These are phyloP conservation scores for Myriosclerotinia curreyana DNA, from an alignment of 2,329 filamentous ascomycete genomes.

Conservation along the genomic window DNA sequence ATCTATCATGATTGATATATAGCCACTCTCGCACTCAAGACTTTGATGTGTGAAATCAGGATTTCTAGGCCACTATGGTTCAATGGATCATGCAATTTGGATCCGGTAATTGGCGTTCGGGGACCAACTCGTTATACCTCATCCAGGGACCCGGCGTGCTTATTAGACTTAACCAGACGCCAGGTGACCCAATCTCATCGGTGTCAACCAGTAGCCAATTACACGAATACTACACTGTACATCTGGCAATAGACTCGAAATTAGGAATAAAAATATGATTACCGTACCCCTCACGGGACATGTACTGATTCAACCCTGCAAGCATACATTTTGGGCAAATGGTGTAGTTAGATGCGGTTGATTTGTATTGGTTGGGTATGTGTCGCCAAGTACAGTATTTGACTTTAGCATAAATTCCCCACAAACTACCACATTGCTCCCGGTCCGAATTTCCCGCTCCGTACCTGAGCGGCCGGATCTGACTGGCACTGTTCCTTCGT, in stretches of 20 bases:
- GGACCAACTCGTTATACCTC: not conserved
- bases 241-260: not conserved
- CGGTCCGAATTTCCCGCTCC: constrained; percentile 14
- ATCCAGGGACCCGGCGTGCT: not conserved
- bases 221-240: not conserved
- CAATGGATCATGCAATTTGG: constrained; percentile 10
- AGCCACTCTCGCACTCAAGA: not conserved
- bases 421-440: constrained; percentile 6
- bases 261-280: not conserved
- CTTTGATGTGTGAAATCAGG: not conserved
- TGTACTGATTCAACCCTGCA: not conserved
- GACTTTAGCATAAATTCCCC: constrained; percentile 22
- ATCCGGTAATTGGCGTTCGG: not conserved
- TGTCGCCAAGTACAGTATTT: constrained; percentile 7
- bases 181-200: constrained; percentile 4
- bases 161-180: not conserved
- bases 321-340: not conserved
- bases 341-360: not conserved
- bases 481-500: not conserved
- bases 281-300: not conserved
- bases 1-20: not conserved
- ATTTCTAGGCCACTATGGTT: not conserved
- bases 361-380: constrained; percentile 2
- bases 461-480: constrained; percentile 1
- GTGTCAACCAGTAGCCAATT: not conserved